Conservation (phyloP, 2,329 filamentous ascomycete genomes). For the Ambrosiella cleistominuta region DNA sequence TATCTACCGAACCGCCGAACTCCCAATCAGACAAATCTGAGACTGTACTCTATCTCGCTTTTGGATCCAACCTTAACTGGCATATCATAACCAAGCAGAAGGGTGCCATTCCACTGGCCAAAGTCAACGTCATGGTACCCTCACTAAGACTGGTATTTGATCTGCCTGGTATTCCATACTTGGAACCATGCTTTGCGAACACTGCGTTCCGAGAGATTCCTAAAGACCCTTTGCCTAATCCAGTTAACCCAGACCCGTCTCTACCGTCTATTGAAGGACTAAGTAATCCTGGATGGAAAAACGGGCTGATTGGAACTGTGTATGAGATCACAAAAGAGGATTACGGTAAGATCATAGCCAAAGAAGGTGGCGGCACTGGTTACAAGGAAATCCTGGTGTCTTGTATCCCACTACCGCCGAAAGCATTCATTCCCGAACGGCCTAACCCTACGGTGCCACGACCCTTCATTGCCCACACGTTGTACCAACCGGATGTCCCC, state of each 20-base stretch:
- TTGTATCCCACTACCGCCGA: slow-evolving; percentile 50
- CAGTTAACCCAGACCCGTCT: slow-evolving; percentile 13
- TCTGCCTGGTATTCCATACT: slow-evolving; percentile 68
- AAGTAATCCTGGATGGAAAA: slow-evolving; percentile 40
- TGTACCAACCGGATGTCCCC: slow-evolving; percentile 34
- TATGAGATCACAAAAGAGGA: slow-evolving; percentile 81
- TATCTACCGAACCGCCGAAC: background rate
- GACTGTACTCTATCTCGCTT: slow-evolving; percentile 66
- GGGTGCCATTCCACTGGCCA: slow-evolving; percentile 64
- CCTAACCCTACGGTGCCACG: slow-evolving; percentile 37
- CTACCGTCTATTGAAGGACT: slow-evolving; percentile 11
- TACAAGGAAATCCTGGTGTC: slow-evolving; percentile 72
- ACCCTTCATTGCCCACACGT: slow-evolving; percentile 68
- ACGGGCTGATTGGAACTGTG: slow-evolving; percentile 77
- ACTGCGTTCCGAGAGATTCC: slow-evolving; percentile 42
- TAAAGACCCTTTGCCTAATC: slow-evolving; percentile 20
- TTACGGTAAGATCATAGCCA: slow-evolving; percentile 72
- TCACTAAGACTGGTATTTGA: slow-evolving; percentile 66
- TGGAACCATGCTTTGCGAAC: slow-evolving; percentile 85
- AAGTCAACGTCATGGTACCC: slow-evolving; percentile 68
- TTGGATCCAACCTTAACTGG: slow-evolving; percentile 74
- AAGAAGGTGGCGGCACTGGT: slow-evolving; percentile 71
- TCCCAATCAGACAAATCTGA: slow-evolving; percentile 7
- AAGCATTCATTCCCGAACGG: slow-evolving; percentile 42
- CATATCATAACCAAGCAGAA: slow-evolving; percentile 64